A percentile compares a stretch with the other conserved stretches of the same genome.
phyloP scores from a whole-genome alignment of 768 basidiomycete species.

The Suillus weaverae region DNA sequence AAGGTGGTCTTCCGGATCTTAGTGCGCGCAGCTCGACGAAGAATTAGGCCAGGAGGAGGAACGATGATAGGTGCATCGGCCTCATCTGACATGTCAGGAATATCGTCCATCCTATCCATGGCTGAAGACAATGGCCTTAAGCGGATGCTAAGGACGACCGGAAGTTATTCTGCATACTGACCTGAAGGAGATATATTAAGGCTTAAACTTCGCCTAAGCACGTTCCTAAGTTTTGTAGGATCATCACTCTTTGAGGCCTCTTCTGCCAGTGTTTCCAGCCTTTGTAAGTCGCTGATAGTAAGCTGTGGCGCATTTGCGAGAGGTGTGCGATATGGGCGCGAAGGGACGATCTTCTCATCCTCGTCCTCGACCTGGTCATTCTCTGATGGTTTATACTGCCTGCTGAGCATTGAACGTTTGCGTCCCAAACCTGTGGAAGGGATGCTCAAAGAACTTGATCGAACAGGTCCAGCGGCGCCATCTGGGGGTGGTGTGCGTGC shows the following conservation, averaged over 20 bases:
- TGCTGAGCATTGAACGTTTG: slow-evolving; percentile 91
- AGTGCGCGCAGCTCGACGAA: slow-evolving; percentile 90
- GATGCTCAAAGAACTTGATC: slow-evolving; percentile 46
- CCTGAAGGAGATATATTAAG: slow-evolving; percentile 83
- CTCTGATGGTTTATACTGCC: slow-evolving; percentile 84
- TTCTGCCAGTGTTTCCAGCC: slow-evolving; percentile 89
- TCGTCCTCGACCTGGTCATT: slow-evolving; percentile 76
- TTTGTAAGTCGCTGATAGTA: slow-evolving; percentile 92
- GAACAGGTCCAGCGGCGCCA: slow-evolving; percentile 38
- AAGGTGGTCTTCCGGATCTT: slow-evolving; percentile 88
- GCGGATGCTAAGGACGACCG: slow-evolving; percentile 16
- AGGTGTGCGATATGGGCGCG: slow-evolving; percentile 68
- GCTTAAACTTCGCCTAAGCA: slow-evolving; percentile 84
- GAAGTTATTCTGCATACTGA: slow-evolving; percentile 42
- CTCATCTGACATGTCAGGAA: slow-evolving; percentile 71
- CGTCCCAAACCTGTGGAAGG: slow-evolving; percentile 60
- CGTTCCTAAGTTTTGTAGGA: slow-evolving; percentile 73
- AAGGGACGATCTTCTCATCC: slow-evolving; percentile 66
- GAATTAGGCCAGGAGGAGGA: slow-evolving; percentile 83
- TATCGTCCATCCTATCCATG: slow-evolving; percentile 66
- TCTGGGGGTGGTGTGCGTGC: slow-evolving; percentile 60
- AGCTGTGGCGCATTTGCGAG: slow-evolving; percentile 78
- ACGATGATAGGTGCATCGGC: slow-evolving; percentile 86
- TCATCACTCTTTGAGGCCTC: slow-evolving; percentile 84
- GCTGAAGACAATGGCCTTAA: slow-evolving; percentile 40